Evolutionary conservation across 108 stramenopile genomes (phyloP).

Genomic region (Craspedostauros australis): DNA sequence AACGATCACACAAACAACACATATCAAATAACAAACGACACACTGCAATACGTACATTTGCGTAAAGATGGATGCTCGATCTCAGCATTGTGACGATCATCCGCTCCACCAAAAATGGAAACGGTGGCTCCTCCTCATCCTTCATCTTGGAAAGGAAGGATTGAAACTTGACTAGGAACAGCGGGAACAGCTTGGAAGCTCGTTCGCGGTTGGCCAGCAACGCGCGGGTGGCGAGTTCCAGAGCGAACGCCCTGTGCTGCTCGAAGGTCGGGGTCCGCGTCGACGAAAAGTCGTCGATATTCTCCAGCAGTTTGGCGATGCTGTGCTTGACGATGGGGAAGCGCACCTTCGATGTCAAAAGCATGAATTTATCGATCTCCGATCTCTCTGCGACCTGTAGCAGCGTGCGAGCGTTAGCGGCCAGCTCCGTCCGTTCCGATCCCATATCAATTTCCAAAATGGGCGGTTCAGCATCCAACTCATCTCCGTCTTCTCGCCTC

Average conservation of each 20-base stretch:
- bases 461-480: conserved; percentile 5
- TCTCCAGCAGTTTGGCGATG: conserved; percentile 39
- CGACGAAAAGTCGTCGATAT: conserved; percentile 43
- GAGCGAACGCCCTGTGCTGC: conserved; percentile 61
- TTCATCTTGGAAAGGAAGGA: conserved; percentile 16
- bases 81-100: conserved; percentile 67
- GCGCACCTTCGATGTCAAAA: conserved; percentile 33
- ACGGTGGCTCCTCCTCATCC: conserved; percentile 9
- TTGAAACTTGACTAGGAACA: conserved; percentile 63
- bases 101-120: conserved; percentile 67
- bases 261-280: conserved; percentile 54
- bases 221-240: conserved; percentile 63
- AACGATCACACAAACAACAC: no score
- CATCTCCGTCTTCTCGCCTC: not conserved
- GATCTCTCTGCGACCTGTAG: conserved; percentile 35
- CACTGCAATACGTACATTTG: conserved; percentile 18
- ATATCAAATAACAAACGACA: no score
- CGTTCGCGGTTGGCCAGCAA: conserved; percentile 55
- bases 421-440: conserved; percentile 15
- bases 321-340: conserved; percentile 38
- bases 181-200: conserved; percentile 50
- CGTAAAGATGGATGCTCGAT: conserved; percentile 69
- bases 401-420: conserved; percentile 35
- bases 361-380: conserved; percentile 61
- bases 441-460: conserved; percentile 7